Percentiles rank a stretch among this genome's conserved stretches.
Conservation (phyloP, 1,139 yeast species). For the Kluyveromyces sp. region DNA sequence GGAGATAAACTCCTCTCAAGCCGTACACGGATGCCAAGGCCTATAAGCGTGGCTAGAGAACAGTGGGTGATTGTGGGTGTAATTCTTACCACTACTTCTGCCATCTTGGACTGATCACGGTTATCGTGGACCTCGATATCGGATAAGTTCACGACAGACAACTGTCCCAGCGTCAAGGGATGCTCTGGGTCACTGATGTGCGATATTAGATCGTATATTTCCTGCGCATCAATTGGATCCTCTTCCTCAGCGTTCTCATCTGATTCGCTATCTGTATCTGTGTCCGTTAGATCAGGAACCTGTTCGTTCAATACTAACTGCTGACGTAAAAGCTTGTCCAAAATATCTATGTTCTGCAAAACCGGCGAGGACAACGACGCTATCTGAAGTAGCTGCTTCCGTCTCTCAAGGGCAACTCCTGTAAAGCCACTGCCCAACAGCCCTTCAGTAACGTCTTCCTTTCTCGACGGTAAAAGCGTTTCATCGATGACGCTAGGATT, state of each 20-base stretch:
- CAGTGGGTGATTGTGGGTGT: slow-evolving; percentile 99
- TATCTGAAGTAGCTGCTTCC: slow-evolving; percentile 23
- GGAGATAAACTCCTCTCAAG: slow-evolving; percentile 84
- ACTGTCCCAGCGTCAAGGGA: slow-evolving; percentile 88
- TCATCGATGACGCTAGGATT: slow-evolving; percentile 82
- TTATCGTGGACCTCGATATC: slow-evolving; percentile 68
- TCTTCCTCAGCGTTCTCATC: slow-evolving; percentile 33
- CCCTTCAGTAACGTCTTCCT: slow-evolving; percentile 25
- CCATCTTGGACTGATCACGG: slow-evolving; percentile 46
- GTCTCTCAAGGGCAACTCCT: slow-evolving; percentile 21
- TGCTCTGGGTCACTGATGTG: slow-evolving; percentile 97
- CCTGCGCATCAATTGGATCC: slow-evolving; percentile 75
- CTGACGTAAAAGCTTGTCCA: slow-evolving; percentile 20
- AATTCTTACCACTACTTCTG: slow-evolving; percentile 73
- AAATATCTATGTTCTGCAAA: slow-evolving; percentile 24
- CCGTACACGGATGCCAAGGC: slow-evolving; percentile 88
- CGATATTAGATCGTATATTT: slow-evolving; percentile 67
- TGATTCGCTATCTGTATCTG: slow-evolving; percentile 18
- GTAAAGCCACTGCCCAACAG: slow-evolving; percentile 21
- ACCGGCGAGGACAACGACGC: slow-evolving; percentile 22
- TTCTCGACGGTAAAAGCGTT: slow-evolving; percentile 67
- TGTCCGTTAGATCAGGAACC: slow-evolving; percentile 19
- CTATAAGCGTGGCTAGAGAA: slow-evolving; percentile 90
- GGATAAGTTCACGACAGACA: slow-evolving; percentile 82
- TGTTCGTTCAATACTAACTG: slow-evolving; percentile 15